phyloP scores from a whole-genome alignment of 768 basidiomycete genomes.

The Serendipita indica region DNA sequence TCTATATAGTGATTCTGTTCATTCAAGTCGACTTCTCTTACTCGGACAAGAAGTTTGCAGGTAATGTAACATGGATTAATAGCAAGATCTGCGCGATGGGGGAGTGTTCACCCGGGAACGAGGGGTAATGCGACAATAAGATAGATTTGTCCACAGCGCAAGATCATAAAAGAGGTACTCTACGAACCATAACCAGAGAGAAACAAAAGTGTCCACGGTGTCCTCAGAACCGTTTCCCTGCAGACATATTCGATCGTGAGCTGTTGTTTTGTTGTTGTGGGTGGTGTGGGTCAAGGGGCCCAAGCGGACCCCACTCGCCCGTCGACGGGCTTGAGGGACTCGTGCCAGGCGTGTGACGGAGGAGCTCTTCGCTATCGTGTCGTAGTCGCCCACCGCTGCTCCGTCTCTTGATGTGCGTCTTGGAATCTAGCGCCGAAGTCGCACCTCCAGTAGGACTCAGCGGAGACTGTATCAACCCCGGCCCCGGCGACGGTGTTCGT shows the following conservation, averaged over 20 bases:
- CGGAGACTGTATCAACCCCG: constrained; percentile 19
- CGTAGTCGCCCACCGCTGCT: constrained; percentile 24
- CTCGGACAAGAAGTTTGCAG: neutral
- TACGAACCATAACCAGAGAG: neutral
- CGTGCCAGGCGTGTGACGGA: neutral
- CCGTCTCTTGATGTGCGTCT: constrained; percentile 29
- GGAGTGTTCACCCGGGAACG: neutral
- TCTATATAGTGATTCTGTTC: neutral
- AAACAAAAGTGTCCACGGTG: neutral
- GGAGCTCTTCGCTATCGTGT: constrained; percentile 18
- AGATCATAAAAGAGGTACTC: too few species aligned
- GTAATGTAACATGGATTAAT: neutral
- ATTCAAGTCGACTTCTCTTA: neutral
- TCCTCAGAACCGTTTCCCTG: neutral
- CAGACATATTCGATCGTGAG: neutral
- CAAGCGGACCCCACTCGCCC: constrained; percentile 33
- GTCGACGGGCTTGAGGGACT: neutral
- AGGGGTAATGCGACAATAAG: neutral
- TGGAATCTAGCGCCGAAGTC: constrained; percentile 27
- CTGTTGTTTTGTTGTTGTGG: neutral
- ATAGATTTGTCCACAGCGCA: too few species aligned
- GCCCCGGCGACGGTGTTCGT: constrained; percentile 30
- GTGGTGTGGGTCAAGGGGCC: constrained; percentile 26
- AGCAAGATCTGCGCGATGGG: neutral
- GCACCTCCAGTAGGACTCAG: constrained; percentile 23